A percentile compares a stretch with the other conserved stretches of the same genome.
Conservation (phyloP, 768 basidiomycete species). For the Pleurotus djamor region DNA sequence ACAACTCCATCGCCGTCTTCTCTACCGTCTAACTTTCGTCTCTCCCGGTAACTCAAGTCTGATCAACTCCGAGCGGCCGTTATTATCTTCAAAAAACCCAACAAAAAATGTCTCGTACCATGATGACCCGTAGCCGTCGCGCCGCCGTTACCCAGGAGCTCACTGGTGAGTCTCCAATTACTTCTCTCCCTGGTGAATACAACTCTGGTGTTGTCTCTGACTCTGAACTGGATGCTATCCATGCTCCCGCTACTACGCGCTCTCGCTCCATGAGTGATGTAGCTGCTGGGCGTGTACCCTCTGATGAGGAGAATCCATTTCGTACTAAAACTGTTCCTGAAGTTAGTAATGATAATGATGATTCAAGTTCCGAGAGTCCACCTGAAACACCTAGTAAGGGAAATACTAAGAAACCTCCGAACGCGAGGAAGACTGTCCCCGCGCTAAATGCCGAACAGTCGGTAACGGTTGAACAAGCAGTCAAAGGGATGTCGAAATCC, state of each 20-base stretch:
- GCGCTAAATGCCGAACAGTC: not conserved
- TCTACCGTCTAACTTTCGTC: not conserved
- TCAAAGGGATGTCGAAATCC: not conserved
- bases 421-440: too few relatives aligned
- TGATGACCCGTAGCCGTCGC: not conserved
- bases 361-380: too few relatives aligned
- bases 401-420: not conserved
- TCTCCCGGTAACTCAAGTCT: not conserved
- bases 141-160: not conserved
- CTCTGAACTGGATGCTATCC: not conserved
- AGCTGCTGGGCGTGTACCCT: not conserved
- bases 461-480: not conserved
- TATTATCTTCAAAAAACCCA: not conserved
- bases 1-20: not conserved
- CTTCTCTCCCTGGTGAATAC: not conserved
- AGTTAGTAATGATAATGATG: too few relatives aligned
- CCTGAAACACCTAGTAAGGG: not conserved
- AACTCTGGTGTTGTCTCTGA: not conserved
- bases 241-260: not conserved
- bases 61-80: not conserved
- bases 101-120: not conserved
- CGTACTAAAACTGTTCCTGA: too few relatives aligned
- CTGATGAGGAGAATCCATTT: not conserved
- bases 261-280: not conserved
- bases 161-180: constrained; percentile 1